Percentiles rank a stretch among this genome's conserved stretches.
Conservation (phyloP, 129 eudicot species). For the Tagetes erecta region DNA sequence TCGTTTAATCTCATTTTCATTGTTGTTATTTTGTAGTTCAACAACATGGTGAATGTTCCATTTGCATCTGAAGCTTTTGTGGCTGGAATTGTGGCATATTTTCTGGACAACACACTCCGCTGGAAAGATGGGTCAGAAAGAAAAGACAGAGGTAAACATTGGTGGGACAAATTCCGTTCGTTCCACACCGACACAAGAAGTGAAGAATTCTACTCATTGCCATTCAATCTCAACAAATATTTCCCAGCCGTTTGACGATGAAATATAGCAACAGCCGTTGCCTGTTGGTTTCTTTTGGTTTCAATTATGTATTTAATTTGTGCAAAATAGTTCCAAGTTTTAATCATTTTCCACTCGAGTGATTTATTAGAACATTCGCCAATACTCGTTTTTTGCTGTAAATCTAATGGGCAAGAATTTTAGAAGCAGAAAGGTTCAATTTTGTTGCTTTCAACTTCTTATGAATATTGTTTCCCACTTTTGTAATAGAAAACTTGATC, state of each 20-base stretch:
- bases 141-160: conserved; percentile 69
- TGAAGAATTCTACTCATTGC: conserved; percentile 67
- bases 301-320: conserved; percentile 36
- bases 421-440: conserved; percentile 31
- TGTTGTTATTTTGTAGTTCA: conserved; percentile 44
- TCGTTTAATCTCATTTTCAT: background rate
- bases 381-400: conserved; percentile 26
- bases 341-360: conserved; percentile 16
- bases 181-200: conserved; percentile 61
- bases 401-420: conserved; percentile 29
- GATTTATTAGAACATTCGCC: conserved; percentile 27
- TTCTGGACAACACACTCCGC: conserved; percentile 68
- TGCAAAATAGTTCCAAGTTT: conserved; percentile 21
- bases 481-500: conserved; percentile 32
- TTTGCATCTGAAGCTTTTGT: conserved; percentile 74
- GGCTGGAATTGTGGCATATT: conserved; percentile 60
- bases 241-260: conserved; percentile 62
- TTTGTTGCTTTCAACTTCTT: conserved; percentile 36
- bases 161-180: conserved; percentile 79
- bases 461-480: conserved; percentile 34
- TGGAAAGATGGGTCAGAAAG: conserved; percentile 49
- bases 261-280: conserved; percentile 9
- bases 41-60: conserved; percentile 64
- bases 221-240: conserved; percentile 74
- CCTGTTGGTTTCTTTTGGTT: conserved; percentile 19